phyloP scores from a whole-genome alignment of 306 rosid species.

The Cicer yamashitae region DNA sequence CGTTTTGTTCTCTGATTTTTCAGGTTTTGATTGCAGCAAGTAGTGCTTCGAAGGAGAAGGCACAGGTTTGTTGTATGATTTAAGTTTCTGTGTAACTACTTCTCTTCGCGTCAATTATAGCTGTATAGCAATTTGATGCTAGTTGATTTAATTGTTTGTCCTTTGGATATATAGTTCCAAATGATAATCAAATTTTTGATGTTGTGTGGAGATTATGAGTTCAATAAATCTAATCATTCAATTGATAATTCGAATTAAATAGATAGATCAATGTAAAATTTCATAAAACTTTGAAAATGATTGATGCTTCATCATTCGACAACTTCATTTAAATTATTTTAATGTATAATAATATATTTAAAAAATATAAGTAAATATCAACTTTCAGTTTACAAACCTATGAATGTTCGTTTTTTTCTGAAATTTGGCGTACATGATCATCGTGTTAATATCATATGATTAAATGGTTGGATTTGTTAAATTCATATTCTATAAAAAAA shows the following conservation, averaged over 20 bases:
- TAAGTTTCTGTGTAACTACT: not conserved
- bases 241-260: not conserved
- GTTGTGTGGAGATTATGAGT: not conserved
- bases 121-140: not conserved
- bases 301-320: not conserved
- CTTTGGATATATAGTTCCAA: not conserved
- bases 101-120: conserved; percentile 29
- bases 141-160: conserved; percentile 20
- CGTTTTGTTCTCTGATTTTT: conserved; percentile 33
- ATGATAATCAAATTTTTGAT: not conserved
- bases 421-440: not conserved
- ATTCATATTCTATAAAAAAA: not conserved
- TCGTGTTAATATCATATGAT: not conserved
- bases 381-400: not conserved
- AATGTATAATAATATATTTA: not conserved
- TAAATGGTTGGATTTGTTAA: not conserved
- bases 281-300: not conserved
- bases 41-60: conserved; percentile 87
- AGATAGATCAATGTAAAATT: not conserved
- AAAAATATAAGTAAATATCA: not conserved
- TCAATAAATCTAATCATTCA: not conserved
- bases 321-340: not conserved
- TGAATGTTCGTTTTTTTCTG: not conserved
- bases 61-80: conserved; percentile 70
- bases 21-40: conserved; percentile 90